Base-by-base conservation (phyloP, 345 rosid genomes). In the Euphorbia tirucalli region DNA sequence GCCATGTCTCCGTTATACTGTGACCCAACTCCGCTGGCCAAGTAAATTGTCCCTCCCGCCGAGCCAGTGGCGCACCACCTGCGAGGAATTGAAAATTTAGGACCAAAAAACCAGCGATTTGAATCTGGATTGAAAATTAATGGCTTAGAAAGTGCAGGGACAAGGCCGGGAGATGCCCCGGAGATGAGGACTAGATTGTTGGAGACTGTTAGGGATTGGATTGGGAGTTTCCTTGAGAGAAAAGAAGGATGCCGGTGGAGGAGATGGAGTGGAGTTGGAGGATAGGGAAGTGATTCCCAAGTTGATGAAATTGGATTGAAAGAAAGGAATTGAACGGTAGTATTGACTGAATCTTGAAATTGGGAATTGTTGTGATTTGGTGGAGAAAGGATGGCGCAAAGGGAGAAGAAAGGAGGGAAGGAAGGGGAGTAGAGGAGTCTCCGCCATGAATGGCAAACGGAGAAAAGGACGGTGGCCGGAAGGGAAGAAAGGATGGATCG, bases 1-100 rank as follows among this genome's bases (percentile, higher is more conserved):
- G 85, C 90, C 1, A 86, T 78, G 25, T 64, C 78, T 0, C 77
- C 32, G 0, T 76, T 69, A 67, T 77, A 88, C 0, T 65, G 74
- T 0, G 79, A 78, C 0, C 88, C 82, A 0, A 81, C 22, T 1
- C 90, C 88, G 6, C 90, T 85, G 0, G 88, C 88, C 21, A 83
- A 24, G 66, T 86, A 88, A 41, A 88, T 77, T 0, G 39, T 72
- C 27, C 79, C 86, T 16, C 56, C 54, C 11, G 57, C 43, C 16
- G 84, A 49, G 41, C 92, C 88, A 0, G 85, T 52, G 2, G 74
- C 87, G 32, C 92, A 85, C 92, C 88, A 86, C 24, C 89, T 73
- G 28, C 88, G 78, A 0, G 88, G 86, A 52, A 18, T 55, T 9
- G 66, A 24, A 11, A 83, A 46, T 21, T 50, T 68, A 19, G 90